Evolutionary conservation across 495 filamentous ascomycete species (phyloP).

Genomic region (Evansstolkia leycettana): DNA sequence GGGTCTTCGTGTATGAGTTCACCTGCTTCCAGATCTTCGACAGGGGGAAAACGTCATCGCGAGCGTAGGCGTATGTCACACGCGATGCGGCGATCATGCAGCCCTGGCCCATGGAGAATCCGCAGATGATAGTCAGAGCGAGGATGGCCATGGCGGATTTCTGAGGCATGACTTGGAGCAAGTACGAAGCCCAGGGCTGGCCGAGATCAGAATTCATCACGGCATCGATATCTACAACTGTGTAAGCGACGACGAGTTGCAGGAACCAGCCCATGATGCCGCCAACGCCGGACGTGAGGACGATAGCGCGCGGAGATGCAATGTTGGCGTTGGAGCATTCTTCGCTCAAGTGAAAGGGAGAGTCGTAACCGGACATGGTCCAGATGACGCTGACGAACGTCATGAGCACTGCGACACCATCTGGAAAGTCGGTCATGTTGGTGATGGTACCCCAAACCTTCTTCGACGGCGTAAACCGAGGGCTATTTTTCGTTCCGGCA

Average conservation of each 20-base stretch:
- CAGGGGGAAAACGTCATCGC: slow-evolving; percentile 64
- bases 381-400: slow-evolving; percentile 57
- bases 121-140: slow-evolving; percentile 59
- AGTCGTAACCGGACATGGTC: slow-evolving; percentile 61
- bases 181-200: slow-evolving; percentile 66
- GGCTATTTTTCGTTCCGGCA: slow-evolving; percentile 40
- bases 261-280: slow-evolving; percentile 64
- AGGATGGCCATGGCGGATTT: slow-evolving; percentile 56
- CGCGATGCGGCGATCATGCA: slow-evolving; percentile 73
- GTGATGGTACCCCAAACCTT: slow-evolving; percentile 63
- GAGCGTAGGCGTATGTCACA: slow-evolving; percentile 70
- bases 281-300: slow-evolving; percentile 55
- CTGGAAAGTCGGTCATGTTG: slow-evolving; percentile 57
- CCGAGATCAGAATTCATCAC: slow-evolving; percentile 53
- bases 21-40: slow-evolving; percentile 55
- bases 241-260: slow-evolving; percentile 72
- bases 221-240: slow-evolving; percentile 51
- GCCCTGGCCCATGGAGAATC: slow-evolving; percentile 72
- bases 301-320: slow-evolving; percentile 65
- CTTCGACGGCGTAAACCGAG: slow-evolving; percentile 49
- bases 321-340: slow-evolving; percentile 70
- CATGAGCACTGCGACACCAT: slow-evolving; percentile 63
- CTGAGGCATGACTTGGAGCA: slow-evolving; percentile 56
- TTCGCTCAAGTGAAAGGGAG: slow-evolving; percentile 64
- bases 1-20: slow-evolving; percentile 52